Base-by-base conservation (phyloP, 768 basidiomycete genomes). In the Trametes punicea region DNA sequence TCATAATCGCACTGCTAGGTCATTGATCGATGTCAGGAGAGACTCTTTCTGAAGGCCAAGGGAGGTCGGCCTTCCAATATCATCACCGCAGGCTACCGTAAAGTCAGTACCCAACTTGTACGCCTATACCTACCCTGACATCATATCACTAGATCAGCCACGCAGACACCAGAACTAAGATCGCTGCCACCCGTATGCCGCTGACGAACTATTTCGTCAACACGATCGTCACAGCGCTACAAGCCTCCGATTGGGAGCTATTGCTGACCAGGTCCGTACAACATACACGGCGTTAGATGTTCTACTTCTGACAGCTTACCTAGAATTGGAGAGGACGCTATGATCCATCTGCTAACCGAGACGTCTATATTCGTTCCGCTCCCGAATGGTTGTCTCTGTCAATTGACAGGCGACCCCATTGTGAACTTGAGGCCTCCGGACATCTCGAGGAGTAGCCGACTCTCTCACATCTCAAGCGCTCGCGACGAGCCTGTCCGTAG, bases 361-460 rank as follows among this genome's bases (percentile, higher is more conserved):
- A 85, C 86, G 0, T 87, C 83, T 9, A 59, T 95, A 16, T 98
- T 93, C 67, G 65, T 88, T 15, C 74, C 87, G 2, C 70, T 97
- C 20, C 88, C 88, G 0, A 96, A 97, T 64, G 84, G 82, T 18
- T 95, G 92, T 65, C 79, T 87, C 33, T 88, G 88, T 58, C 95
- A 98, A 69, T 67, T 97, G 55, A 82, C 86, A 0, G 95, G 95
- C 4, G 75, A 76, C 31, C 85, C 89, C 0, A 67, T 96, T 21
- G 73, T 83, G 23, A 76, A 78, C 33, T 61, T 73, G 1, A 71
- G 70, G 13, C 60, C 64, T 13, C 51, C 59, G 2, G n/a, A 26
- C 5, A 7, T n/a, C 3, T 6, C 33, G 4, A 31, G 16, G 27
- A 16, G 41, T 8, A 9, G 23, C 41, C 21, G 11, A 20, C 21